Percentiles rank a stretch among this genome's conserved stretches.
phyloP scores from a whole-genome alignment of 306 rosid genomes.

The Senna siamea region DNA sequence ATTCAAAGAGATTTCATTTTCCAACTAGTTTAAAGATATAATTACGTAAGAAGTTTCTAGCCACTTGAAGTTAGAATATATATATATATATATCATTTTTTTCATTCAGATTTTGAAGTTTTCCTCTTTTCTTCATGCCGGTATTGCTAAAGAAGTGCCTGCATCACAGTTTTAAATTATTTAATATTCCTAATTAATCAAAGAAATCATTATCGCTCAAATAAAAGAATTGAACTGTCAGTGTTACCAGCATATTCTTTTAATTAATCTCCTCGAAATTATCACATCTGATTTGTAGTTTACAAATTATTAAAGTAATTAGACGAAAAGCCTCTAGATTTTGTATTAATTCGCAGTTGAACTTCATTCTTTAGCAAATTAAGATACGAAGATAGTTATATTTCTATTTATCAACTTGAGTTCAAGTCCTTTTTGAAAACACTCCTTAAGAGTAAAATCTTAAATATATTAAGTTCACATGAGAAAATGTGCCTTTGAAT shows the following conservation, averaged over 20 bases:
- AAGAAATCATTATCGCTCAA: neutral
- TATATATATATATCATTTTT: no score
- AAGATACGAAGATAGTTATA: no score
- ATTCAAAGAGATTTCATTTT: neutral
- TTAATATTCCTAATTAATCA: neutral
- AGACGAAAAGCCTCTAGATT: neutral
- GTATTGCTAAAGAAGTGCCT: neutral
- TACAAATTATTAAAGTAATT: neutral
- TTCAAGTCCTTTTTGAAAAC: no score
- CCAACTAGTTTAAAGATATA: neutral
- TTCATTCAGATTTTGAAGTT: neutral
- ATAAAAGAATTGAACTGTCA: neutral
- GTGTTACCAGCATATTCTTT: neutral
- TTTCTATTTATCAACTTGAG: no score
- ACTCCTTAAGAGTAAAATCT: no score
- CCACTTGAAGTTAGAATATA: neutral
- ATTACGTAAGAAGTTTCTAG: neutral
- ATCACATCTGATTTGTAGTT: neutral
- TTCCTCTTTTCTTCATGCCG: neutral
- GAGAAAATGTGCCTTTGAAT: no score
- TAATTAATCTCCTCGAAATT: neutral
- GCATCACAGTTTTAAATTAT: neutral
- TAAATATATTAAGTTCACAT: no score
- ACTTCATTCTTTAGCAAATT: no score
- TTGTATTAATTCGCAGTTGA: no score